Percentiles rank a stretch among this genome's conserved stretches.
phyloP scores from a whole-genome alignment of 352 stramenopile species.

The Stramenopiles sp. region DNA sequence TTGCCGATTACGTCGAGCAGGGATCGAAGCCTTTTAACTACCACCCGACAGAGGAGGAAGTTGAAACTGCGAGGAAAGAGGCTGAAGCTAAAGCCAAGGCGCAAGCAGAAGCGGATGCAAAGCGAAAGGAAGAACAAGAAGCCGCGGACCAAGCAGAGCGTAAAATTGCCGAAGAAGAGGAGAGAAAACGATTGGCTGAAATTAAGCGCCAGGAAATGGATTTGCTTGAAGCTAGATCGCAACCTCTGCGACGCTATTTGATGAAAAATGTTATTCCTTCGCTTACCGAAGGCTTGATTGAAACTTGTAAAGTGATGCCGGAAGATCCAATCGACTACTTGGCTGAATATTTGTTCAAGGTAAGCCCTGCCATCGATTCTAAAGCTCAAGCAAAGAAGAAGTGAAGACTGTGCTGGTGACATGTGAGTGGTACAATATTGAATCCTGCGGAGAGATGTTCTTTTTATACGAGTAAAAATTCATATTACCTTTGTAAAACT shows the following conservation, averaged over 20 bases:
- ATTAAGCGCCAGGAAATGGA: constrained; percentile 50
- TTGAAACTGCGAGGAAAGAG: constrained; percentile 16
- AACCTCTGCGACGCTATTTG: constrained; percentile 49
- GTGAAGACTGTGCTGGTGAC: no score
- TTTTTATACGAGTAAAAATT: neutral
- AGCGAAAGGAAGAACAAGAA: constrained; percentile 35
- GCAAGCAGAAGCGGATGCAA: constrained; percentile 16
- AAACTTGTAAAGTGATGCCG: constrained; percentile 57
- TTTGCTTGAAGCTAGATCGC: constrained; percentile 47
- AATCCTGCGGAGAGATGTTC: no score
- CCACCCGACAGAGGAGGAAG: constrained; percentile 45
- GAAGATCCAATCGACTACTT: constrained; percentile 61
- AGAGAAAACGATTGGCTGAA: constrained; percentile 40
- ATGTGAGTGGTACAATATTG: no score
- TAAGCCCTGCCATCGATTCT: constrained; percentile 23
- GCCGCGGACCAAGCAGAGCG: constrained; percentile 30
- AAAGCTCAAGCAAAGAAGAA: neutral
- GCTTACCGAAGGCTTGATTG: constrained; percentile 54
- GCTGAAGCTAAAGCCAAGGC: constrained; percentile 27
- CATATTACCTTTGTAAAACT: neutral
- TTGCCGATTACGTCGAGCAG: constrained; percentile 49
- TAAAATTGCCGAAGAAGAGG: constrained; percentile 25
- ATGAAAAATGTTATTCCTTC: constrained; percentile 56
- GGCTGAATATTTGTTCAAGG: constrained; percentile 56
- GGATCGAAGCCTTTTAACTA: constrained; percentile 50